A percentile compares a stretch with the other conserved stretches of the same genome.
Conservation (phyloP, 768 basidiomycete species). For the Hygrocybe coccinea region DNA sequence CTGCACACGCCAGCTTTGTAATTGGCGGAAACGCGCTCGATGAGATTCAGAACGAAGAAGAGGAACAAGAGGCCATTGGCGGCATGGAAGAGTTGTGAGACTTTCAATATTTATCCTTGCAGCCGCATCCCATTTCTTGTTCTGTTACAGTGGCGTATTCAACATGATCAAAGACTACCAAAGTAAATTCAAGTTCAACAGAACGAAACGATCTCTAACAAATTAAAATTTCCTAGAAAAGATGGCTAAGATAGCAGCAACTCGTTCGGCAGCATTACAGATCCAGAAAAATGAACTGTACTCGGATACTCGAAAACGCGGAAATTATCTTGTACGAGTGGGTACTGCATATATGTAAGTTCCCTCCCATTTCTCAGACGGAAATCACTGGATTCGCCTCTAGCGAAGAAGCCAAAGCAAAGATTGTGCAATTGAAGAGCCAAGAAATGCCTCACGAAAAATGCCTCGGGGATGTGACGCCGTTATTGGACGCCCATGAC, state of each 20-base stretch:
- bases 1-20: background rate
- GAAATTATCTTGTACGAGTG: slow-evolving; percentile 20
- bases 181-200: slow-evolving; percentile 11
- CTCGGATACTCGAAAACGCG: slow-evolving; percentile 28
- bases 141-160: background rate
- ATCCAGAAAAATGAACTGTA: slow-evolving; percentile 33
- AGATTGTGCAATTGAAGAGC: slow-evolving; percentile 21
- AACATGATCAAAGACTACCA: slow-evolving; percentile 14
- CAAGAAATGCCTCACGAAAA: slow-evolving; percentile 28
- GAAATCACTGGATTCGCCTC: background rate
- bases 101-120: background rate
- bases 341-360: slow-evolving; percentile 31
- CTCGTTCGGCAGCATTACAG: slow-evolving; percentile 25
- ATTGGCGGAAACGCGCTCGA: background rate
- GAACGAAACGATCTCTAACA: slow-evolving; percentile 5
- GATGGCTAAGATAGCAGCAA: slow-evolving; percentile 26
- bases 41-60: background rate
- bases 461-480: slow-evolving; percentile 23
- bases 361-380: background rate
- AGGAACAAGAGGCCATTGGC: background rate
- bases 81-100: background rate
- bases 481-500: slow-evolving; percentile 22
- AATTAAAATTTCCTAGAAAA: slow-evolving; percentile 16
- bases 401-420: slow-evolving; percentile 32
- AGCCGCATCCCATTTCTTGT: background rate